phyloP scores from a whole-genome alignment of 2,329 filamentous ascomycete genomes.

The Alternaria burnsii region DNA sequence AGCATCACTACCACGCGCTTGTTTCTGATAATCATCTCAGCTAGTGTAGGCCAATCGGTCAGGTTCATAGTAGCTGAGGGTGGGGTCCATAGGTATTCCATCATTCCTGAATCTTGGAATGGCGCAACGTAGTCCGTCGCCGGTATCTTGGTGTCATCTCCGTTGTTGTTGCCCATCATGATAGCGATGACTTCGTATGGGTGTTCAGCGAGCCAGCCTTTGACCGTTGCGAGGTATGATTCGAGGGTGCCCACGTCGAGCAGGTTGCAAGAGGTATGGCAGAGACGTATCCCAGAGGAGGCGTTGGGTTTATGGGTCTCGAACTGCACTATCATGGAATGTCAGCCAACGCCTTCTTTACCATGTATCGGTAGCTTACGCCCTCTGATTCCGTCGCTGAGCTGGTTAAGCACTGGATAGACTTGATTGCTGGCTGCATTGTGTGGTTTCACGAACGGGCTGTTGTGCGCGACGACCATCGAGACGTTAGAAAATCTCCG shows the following conservation, averaged over 20 bases:
- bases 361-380: conserved; percentile 27
- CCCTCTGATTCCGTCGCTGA: conserved; percentile 49
- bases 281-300: conserved; percentile 70
- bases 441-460: conserved; percentile 39
- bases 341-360: conserved; percentile 1
- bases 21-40: conserved; percentile 58
- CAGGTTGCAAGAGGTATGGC: conserved; percentile 83
- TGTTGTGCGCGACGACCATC: conserved; percentile 50
- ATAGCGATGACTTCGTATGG: conserved; percentile 90
- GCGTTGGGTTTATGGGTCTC: conserved; percentile 65
- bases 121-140: conserved; percentile 70
- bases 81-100: conserved; percentile 77
- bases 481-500: conserved; percentile 47
- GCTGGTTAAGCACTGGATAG: conserved; percentile 38
- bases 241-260: conserved; percentile 82
- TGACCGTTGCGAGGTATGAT: conserved; percentile 74
- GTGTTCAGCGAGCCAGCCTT: conserved; percentile 75
- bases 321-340: conserved; percentile 62
- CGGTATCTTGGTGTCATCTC: conserved; percentile 61
- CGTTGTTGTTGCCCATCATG: conserved; percentile 79
- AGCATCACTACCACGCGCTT: conserved; percentile 47
- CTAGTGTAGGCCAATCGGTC: conserved; percentile 84
- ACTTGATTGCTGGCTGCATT: conserved; percentile 48
- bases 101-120: conserved; percentile 76
- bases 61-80: conserved; percentile 73